Evolutionary conservation across 805 yeast genomes (phyloP).

Genomic region (Candida hispaniensis): DNA sequence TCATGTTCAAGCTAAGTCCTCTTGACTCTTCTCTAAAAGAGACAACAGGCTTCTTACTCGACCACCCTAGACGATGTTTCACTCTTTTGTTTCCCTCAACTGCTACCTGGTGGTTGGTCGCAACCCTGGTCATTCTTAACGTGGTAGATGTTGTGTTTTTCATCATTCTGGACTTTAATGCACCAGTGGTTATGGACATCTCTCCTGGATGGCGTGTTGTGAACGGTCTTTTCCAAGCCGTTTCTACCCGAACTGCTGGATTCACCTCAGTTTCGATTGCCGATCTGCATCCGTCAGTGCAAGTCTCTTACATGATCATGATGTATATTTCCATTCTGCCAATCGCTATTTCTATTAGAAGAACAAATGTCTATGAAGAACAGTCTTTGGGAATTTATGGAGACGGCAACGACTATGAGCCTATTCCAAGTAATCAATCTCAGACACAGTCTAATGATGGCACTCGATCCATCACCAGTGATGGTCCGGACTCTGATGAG

Average conservation of each 20-base stretch:
- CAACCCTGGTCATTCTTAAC: constrained; percentile 62
- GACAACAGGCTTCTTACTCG: constrained; percentile 73
- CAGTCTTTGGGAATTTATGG: constrained; percentile 80
- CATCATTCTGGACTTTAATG: constrained; percentile 60
- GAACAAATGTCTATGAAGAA: constrained; percentile 97
- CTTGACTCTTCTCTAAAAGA: constrained; percentile 43
- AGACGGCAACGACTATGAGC: constrained; percentile 26
- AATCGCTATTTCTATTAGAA: constrained; percentile 86
- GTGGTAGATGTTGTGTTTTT: constrained; percentile 70
- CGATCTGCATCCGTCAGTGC: constrained; percentile 75
- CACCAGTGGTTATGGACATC: constrained; percentile 40
- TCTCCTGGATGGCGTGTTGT: constrained; percentile 60
- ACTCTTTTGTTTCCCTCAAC: constrained; percentile 82
- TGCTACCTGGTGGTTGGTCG: constrained; percentile 91
- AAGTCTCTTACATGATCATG: constrained; percentile 89
- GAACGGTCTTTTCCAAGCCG: constrained; percentile 82
- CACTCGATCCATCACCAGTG: constrained; percentile 22
- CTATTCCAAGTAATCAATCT: no score
- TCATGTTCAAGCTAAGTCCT: constrained; percentile 53
- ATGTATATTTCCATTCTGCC: constrained; percentile 98
- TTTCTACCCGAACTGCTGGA: constrained; percentile 92
- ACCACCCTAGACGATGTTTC: constrained; percentile 96
- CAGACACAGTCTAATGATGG: no score
- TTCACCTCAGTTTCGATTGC: constrained; percentile 63
- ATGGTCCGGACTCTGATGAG: no score